Percentiles rank a stretch among this genome's conserved stretches.
Conservation (phyloP, 768 basidiomycete species). For the Lactarius indigo region DNA sequence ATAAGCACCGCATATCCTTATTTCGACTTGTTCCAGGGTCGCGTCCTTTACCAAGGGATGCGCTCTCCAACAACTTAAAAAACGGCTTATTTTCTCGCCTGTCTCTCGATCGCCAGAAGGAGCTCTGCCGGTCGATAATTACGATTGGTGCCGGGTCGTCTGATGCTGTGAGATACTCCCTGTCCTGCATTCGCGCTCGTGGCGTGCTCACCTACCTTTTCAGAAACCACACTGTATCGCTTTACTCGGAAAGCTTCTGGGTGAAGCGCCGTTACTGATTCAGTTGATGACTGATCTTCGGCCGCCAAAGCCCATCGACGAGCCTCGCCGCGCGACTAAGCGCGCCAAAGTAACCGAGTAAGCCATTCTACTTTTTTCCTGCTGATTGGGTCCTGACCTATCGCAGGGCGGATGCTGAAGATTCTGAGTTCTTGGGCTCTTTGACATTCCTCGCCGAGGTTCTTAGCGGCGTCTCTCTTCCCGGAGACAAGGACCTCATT, state of each 20-base stretch:
- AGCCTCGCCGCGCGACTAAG: conserved; percentile 54
- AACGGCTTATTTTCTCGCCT: conserved; percentile 55
- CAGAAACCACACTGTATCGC: conserved; percentile 36
- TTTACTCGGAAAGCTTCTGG: conserved; percentile 47
- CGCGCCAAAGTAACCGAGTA: conserved; percentile 60
- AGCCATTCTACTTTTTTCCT: conserved; percentile 19
- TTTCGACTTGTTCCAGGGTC: conserved; percentile 35
- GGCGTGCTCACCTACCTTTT: conserved; percentile 7
- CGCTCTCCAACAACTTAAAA: conserved; percentile 46
- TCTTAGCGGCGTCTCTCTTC: conserved; percentile 57
- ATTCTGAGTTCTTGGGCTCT: conserved; percentile 30
- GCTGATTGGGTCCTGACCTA: not conserved
- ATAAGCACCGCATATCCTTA: conserved; percentile 1
- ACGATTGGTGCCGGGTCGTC: conserved; percentile 45
- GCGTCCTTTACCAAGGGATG: conserved; percentile 36
- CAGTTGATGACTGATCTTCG: conserved; percentile 50
- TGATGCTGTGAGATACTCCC: conserved; percentile 43
- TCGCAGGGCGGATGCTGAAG: conserved; percentile 10
- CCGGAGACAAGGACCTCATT: conserved; percentile 69
- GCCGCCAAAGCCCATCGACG: conserved; percentile 45
- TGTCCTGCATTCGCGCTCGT: not conserved
- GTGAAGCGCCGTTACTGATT: conserved; percentile 50
- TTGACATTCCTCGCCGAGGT: conserved; percentile 67
- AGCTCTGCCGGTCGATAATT: conserved; percentile 56
- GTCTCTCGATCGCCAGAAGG: conserved; percentile 48